Conservation (phyloP, 2,329 filamentous ascomycete genomes). For the Alternaria burnsii region DNA sequence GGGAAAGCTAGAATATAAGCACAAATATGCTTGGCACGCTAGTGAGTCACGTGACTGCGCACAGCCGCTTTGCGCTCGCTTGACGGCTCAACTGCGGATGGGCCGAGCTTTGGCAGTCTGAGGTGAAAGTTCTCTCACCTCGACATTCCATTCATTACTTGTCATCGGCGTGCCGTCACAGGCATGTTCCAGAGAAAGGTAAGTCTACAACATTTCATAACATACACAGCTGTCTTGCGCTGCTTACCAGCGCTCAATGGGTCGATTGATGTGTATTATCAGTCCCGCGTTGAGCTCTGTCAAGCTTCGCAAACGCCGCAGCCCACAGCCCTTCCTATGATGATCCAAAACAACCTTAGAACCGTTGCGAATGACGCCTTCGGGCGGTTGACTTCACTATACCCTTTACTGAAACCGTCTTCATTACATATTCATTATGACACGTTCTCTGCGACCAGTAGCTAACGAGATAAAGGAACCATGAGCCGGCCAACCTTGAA, state of each 20-base stretch:
- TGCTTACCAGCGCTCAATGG: neutral
- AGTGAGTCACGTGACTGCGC: neutral
- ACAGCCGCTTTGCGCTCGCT: neutral
- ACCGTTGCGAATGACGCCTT: slow-evolving; percentile 74
- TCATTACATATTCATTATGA: neutral
- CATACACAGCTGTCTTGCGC: neutral
- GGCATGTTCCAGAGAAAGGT: slow-evolving; percentile 14
- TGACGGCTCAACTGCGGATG: slow-evolving; percentile 3
- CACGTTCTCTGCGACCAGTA: slow-evolving; percentile 19
- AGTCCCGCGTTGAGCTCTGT: neutral
- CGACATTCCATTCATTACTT: neutral
- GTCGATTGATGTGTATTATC: neutral
- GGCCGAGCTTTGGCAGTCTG: slow-evolving; percentile 1
- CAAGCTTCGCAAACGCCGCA: neutral
- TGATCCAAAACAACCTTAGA: slow-evolving; percentile 57
- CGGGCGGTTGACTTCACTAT: slow-evolving; percentile 60
- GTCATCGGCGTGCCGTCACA: slow-evolving; percentile 6
- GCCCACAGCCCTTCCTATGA: slow-evolving; percentile 28
- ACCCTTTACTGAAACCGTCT: slow-evolving; percentile 49
- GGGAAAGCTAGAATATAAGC: too few relatives aligned
- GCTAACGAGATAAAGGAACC: slow-evolving; percentile 50
- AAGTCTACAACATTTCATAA: neutral
- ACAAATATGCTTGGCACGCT: neutral
- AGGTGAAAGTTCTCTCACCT: slow-evolving; percentile 10
- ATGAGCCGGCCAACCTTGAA: slow-evolving; percentile 60